A percentile compares a stretch with the other conserved stretches of the same genome.
These are phyloP conservation scores for Penicillium capsulatum DNA, from an alignment of 2,329 filamentous ascomycete genomes.

Conservation along the genomic window DNA sequence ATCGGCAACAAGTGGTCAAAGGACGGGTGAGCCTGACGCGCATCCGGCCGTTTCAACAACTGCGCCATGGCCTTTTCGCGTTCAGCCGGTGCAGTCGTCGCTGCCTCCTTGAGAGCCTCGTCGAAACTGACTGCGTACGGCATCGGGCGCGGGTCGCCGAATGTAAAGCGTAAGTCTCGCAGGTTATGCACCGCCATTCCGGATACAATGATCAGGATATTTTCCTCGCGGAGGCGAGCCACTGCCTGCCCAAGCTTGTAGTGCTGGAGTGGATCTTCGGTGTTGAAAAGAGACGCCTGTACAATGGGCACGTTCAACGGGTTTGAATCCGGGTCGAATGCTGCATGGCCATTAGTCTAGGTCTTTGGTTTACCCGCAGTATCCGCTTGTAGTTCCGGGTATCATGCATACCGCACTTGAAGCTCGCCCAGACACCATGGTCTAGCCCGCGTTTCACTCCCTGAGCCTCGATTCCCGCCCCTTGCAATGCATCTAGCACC, in stretches of 20 bases:
- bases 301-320: slow-evolving; percentile 64
- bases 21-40: slow-evolving; percentile 59
- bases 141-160: slow-evolving; percentile 46
- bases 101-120: slow-evolving; percentile 62
- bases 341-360: too few species aligned
- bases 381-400: too few species aligned
- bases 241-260: slow-evolving; percentile 65
- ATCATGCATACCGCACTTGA: slow-evolving; percentile 48
- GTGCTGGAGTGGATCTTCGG: slow-evolving; percentile 62
- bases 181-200: slow-evolving; percentile 74
- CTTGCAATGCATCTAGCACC: slow-evolving; percentile 53
- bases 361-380: too few species aligned
- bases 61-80: slow-evolving; percentile 44
- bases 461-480: slow-evolving; percentile 57
- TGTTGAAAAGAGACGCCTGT: slow-evolving; percentile 65
- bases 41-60: slow-evolving; percentile 50
- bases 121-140: slow-evolving; percentile 63
- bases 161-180: slow-evolving; percentile 50
- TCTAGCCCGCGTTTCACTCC: slow-evolving; percentile 63
- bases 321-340: slow-evolving; percentile 60
- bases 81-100: slow-evolving; percentile 45
- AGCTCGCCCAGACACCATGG: slow-evolving; percentile 70
- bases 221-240: slow-evolving; percentile 61
- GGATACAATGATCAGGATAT: slow-evolving; percentile 64
- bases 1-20: slow-evolving; percentile 62